phyloP scores from a whole-genome alignment of 2,329 filamentous ascomycete genomes.

The Ophiocordyceps camponoti-floridani region DNA sequence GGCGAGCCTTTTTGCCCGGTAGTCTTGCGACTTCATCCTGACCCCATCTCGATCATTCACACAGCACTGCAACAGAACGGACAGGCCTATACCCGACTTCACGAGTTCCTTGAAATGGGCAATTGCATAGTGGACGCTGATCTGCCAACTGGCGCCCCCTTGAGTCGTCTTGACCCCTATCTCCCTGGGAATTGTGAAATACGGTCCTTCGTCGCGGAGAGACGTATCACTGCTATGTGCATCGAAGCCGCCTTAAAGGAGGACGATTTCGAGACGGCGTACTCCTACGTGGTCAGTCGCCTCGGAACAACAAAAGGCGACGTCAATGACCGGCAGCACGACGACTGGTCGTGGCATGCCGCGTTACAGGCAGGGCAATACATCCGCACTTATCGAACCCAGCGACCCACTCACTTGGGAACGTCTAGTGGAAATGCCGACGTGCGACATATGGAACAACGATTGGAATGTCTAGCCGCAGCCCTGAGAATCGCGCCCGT shows the following conservation, averaged over 20 bases:
- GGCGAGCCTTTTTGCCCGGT: conserved; percentile 67
- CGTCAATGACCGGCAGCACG: conserved; percentile 13
- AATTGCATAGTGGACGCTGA: conserved; percentile 46
- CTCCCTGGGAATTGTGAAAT: conserved; percentile 2
- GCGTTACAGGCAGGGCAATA: conserved; percentile 66
- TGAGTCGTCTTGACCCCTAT: not conserved
- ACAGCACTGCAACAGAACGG: conserved; percentile 62
- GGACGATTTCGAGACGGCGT: conserved; percentile 72
- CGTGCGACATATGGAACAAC: conserved; percentile 59
- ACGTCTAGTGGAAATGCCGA: conserved; percentile 40
- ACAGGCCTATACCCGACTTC: conserved; percentile 55
- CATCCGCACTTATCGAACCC: conserved; percentile 33
- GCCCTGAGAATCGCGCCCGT: conserved; percentile 58
- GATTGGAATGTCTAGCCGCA: conserved; percentile 62
- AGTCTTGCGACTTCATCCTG: conserved; percentile 55
- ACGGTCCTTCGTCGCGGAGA: conserved; percentile 28
- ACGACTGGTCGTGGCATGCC: conserved; percentile 63
- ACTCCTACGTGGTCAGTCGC: conserved; percentile 63
- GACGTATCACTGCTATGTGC: conserved; percentile 62
- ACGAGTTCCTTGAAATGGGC: conserved; percentile 54
- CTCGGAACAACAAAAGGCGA: conserved; percentile 19
- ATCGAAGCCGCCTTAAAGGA: conserved; percentile 59
- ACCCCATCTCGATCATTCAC: conserved; percentile 54
- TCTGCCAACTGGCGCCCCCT: conserved; percentile 12
- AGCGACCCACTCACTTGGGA: conserved; percentile 39